Conservation (phyloP, 2,329 filamentous ascomycete species). For the Aspergillus melleus region DNA sequence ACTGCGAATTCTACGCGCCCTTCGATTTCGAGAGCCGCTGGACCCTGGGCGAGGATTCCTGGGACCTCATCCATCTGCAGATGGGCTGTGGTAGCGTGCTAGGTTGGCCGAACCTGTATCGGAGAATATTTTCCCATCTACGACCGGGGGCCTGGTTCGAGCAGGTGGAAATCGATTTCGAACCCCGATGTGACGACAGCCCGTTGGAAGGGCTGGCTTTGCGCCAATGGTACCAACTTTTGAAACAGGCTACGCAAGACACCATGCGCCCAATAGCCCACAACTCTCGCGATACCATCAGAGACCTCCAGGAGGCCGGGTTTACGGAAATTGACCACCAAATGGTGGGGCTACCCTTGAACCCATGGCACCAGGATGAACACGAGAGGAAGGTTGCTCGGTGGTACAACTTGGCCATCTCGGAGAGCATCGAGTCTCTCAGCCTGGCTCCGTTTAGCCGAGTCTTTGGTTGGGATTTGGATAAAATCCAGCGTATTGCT, state of each 20-base stretch:
- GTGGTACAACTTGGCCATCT: slow-evolving; percentile 81
- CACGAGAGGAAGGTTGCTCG: slow-evolving; percentile 68
- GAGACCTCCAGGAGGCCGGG: slow-evolving; percentile 66
- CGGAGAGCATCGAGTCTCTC: slow-evolving; percentile 70
- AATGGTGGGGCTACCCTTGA: slow-evolving; percentile 69
- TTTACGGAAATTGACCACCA: slow-evolving; percentile 78
- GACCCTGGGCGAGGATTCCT: slow-evolving; percentile 66
- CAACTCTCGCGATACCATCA: slow-evolving; percentile 57
- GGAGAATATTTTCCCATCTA: slow-evolving; percentile 70
- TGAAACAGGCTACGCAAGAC: slow-evolving; percentile 67
- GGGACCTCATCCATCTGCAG: slow-evolving; percentile 81
- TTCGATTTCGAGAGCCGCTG: slow-evolving; percentile 79
- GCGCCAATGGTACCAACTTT: slow-evolving; percentile 66
- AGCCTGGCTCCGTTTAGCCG: slow-evolving; percentile 72
- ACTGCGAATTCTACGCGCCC: slow-evolving; percentile 65
- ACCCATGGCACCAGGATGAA: slow-evolving; percentile 67
- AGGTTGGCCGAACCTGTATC: slow-evolving; percentile 74
- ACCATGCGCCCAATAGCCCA: slow-evolving; percentile 66
- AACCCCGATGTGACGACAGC: slow-evolving; percentile 69
- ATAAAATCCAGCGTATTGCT: slow-evolving; percentile 65
- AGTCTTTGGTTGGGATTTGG: slow-evolving; percentile 59
- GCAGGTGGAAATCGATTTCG: slow-evolving; percentile 85
- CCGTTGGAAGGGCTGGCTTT: slow-evolving; percentile 59
- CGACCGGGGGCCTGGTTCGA: slow-evolving; percentile 77
- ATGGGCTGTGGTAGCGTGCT: slow-evolving; percentile 76